These are phyloP conservation scores for Ramularia endophylla DNA, from an alignment of 2,329 filamentous ascomycete species.

Conservation along the genomic window DNA sequence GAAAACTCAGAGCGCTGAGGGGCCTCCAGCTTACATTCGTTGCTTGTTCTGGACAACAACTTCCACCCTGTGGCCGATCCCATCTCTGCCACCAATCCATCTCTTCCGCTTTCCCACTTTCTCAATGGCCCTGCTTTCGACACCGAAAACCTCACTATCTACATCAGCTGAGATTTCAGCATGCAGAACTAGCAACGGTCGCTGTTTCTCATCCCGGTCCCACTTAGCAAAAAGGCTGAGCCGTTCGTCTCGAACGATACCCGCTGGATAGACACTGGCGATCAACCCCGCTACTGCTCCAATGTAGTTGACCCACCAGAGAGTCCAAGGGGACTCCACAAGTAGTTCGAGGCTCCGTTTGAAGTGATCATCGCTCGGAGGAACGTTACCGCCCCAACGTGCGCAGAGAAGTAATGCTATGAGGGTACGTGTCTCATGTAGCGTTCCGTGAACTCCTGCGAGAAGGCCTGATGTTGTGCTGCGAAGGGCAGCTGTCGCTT, in stretches of 20 bases:
- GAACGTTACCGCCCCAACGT: slow-evolving; percentile 64
- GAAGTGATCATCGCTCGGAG: slow-evolving; percentile 52
- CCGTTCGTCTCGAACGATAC: slow-evolving; percentile 38
- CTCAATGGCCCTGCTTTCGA: slow-evolving; percentile 40
- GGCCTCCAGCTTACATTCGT: too few relatives aligned
- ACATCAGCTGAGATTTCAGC: slow-evolving; percentile 35
- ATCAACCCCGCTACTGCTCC: slow-evolving; percentile 55
- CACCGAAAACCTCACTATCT: slow-evolving; percentile 37
- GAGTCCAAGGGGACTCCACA: slow-evolving; percentile 44
- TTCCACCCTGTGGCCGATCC: slow-evolving; percentile 37
- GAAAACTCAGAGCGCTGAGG: too few relatives aligned
- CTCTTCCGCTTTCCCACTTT: slow-evolving; percentile 58
- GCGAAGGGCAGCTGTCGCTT: slow-evolving; percentile 65
- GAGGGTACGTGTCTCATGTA: slow-evolving; percentile 64
- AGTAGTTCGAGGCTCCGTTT: slow-evolving; percentile 49
- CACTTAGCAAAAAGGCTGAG: slow-evolving; percentile 39
- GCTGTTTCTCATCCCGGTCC: slow-evolving; percentile 36
- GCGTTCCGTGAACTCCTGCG: slow-evolving; percentile 63
- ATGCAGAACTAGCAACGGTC: slow-evolving; percentile 40
- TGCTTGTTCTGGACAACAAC: slow-evolving; percentile 20
- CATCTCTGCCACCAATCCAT: slow-evolving; percentile 42
- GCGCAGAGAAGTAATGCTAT: slow-evolving; percentile 67
- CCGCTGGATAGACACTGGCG: slow-evolving; percentile 56
- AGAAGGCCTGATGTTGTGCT: slow-evolving; percentile 63
- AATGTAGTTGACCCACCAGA: slow-evolving; percentile 62